Conservation (phyloP, 441 rosid genomes). For the Omphalea diandra region DNA sequence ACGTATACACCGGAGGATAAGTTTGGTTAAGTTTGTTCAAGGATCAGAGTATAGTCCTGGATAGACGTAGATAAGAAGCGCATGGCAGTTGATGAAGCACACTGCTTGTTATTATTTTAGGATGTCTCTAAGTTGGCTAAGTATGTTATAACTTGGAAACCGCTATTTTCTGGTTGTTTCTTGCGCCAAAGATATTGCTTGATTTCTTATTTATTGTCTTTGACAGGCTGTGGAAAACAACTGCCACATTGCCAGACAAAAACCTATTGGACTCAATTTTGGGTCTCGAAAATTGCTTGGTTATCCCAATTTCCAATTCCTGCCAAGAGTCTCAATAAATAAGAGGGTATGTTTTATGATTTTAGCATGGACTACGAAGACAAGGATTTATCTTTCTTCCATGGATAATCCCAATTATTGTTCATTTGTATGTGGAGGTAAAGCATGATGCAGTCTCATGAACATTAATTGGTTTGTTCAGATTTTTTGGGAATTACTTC, state of each 20-base stretch:
- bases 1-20: too few relatives aligned
- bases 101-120: neutral
- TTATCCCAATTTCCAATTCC: constrained; percentile 20
- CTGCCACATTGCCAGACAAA: constrained; percentile 23
- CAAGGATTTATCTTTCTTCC: neutral
- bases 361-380: constrained; percentile 2
- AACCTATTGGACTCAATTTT: constrained; percentile 8
- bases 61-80: too few relatives aligned
- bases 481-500: neutral
- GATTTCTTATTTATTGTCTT: constrained; percentile 9
- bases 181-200: neutral
- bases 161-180: neutral
- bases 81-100: neutral
- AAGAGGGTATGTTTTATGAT: constrained; percentile 37
- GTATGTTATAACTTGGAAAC: neutral
- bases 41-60: too few relatives aligned
- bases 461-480: neutral
- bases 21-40: too few relatives aligned
- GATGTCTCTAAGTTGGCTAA: neutral
- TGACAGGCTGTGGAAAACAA: constrained; percentile 38
- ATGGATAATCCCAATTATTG: neutral
- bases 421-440: neutral
- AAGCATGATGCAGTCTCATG: neutral
- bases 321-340: constrained; percentile 29
- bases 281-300: constrained; percentile 30